Base-by-base conservation (phyloP, 2,329 filamentous ascomycete genomes). In the Claviceps maximensis region DNA sequence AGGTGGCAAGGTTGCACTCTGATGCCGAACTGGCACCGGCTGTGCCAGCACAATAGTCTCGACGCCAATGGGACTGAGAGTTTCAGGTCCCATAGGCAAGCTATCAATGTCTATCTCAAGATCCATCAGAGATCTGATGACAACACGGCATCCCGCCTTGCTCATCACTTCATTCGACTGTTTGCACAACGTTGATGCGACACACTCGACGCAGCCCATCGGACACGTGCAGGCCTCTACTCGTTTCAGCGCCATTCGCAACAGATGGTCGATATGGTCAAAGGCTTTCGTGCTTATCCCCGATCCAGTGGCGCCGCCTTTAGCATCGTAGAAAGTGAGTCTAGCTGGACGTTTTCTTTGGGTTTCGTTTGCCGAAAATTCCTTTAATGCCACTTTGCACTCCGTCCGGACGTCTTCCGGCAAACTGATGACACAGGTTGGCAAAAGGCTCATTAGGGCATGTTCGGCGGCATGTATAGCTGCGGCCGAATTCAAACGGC, bases 391-490 rank as follows among this genome's bases (percentile, higher is more conserved):
- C 54, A 84, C 81, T 72, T 97, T 97, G 69, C 93, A 97, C 69
- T 97, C 93, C 0, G 93, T 97, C 44, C 88, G 81, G 15, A 98
- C 88, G 60, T 97, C 93, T 27, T 89, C 90, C 0, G 90, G 89
- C 72, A 90, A 84, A 59, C 82, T 87, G 60, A 96, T 82, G 45
- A 97, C 88, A 63, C 94, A 95, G 47, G 88, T 93, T 0, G 91
- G 91, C 71, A 97, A 83, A 2, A 97, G 75, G 41, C 81, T 86
- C 57, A 97, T 78, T 25, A 97, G 74, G 0, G 90, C 89, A 66
- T 98, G 93, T 69, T 97, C 89, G 2, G 93, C 91, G 0, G 91
- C 91, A 64, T 97, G 93, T 54, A 98, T 96, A 0, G 87, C 88
- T 0, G 85, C 93, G 0, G 89, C 91, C 10, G 91, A 77, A 65